phyloP scores from a whole-genome alignment of 2,329 filamentous ascomycete genomes.

The Botrytis cinerea region DNA sequence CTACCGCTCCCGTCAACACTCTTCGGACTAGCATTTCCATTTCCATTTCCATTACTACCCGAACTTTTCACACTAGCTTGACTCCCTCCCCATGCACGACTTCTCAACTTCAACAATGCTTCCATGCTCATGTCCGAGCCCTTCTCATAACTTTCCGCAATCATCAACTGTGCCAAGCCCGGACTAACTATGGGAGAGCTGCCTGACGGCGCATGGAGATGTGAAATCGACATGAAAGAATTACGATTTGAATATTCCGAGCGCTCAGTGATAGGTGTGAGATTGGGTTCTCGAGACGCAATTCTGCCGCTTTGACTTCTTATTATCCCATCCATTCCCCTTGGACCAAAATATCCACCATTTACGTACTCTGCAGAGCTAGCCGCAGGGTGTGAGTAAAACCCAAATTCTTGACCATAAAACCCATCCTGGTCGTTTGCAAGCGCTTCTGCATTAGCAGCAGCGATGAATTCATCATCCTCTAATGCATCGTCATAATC shows the following conservation, averaged over 20 bases:
- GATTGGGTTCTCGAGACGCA: slow-evolving; percentile 80
- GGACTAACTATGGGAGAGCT: slow-evolving; percentile 60
- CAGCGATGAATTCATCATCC: slow-evolving; percentile 90
- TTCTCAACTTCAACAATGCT: slow-evolving; percentile 68
- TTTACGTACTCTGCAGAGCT: slow-evolving; percentile 59
- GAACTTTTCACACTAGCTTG: slow-evolving; percentile 67
- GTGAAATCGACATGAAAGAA: slow-evolving; percentile 64
- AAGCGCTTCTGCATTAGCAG: slow-evolving; percentile 89
- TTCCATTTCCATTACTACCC: slow-evolving; percentile 44
- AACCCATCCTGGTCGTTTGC: slow-evolving; percentile 92
- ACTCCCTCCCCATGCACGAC: slow-evolving; percentile 78
- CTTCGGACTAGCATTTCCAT: slow-evolving; percentile 41
- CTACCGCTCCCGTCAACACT: slow-evolving; percentile 35
- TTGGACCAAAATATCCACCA: slow-evolving; percentile 86
- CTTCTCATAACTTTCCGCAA: slow-evolving; percentile 55
- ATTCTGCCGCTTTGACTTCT: slow-evolving; percentile 73
- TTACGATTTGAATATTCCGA: slow-evolving; percentile 96
- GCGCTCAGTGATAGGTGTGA: slow-evolving; percentile 94
- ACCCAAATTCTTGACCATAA: slow-evolving; percentile 95
- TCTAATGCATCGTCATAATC: slow-evolving; percentile 66
- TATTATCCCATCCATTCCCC: slow-evolving; percentile 59
- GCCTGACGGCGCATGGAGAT: slow-evolving; percentile 41
- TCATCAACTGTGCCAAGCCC: slow-evolving; percentile 71
- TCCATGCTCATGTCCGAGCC: slow-evolving; percentile 68
- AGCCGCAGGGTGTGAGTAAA: slow-evolving; percentile 69